Conservation (phyloP, 1,284 basidiomycete species). For the Sporisorium reilianum region DNA sequence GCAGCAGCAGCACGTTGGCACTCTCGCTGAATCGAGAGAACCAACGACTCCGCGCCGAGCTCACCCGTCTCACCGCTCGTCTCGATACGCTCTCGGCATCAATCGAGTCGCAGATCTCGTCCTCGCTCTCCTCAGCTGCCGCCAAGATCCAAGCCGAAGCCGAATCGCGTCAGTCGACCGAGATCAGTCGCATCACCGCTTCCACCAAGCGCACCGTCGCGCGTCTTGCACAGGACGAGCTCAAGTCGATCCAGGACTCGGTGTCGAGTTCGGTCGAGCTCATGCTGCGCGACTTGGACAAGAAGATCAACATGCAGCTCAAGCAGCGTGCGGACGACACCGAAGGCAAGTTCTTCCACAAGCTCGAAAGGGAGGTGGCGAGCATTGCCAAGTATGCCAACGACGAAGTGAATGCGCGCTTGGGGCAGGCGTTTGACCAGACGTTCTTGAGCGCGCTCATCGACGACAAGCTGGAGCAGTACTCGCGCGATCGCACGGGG, state of each 20-base stretch:
- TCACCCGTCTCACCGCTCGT: conserved; percentile 23
- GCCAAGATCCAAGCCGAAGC: conserved; percentile 34
- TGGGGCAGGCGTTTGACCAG: conserved; percentile 42
- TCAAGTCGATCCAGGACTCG: conserved; percentile 35
- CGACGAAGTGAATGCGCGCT: conserved; percentile 35
- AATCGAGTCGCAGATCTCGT: conserved; percentile 34
- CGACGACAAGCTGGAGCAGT: conserved; percentile 30
- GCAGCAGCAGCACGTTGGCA: not conserved
- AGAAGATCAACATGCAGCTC: conserved; percentile 32
- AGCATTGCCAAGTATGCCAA: conserved; percentile 42
- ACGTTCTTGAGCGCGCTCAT: conserved; percentile 36
- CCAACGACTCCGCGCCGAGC: conserved; percentile 28
- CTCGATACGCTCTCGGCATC: conserved; percentile 31
- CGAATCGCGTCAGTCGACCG: conserved; percentile 28
- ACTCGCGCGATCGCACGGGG: conserved; percentile 34
- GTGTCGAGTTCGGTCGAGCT: conserved; percentile 37
- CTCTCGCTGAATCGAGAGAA: conserved; percentile 35
- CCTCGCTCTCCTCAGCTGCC: conserved; percentile 21
- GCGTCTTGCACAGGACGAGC: conserved; percentile 42
- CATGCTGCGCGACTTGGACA: conserved; percentile 45
- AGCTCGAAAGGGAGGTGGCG: conserved; percentile 32
- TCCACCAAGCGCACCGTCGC: conserved; percentile 37
- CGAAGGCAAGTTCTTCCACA: conserved; percentile 29
- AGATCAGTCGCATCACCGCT: conserved; percentile 28
- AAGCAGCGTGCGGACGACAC: conserved; percentile 48